Conservation (phyloP, 768 basidiomycete species). For the Agrocybe pediades region DNA sequence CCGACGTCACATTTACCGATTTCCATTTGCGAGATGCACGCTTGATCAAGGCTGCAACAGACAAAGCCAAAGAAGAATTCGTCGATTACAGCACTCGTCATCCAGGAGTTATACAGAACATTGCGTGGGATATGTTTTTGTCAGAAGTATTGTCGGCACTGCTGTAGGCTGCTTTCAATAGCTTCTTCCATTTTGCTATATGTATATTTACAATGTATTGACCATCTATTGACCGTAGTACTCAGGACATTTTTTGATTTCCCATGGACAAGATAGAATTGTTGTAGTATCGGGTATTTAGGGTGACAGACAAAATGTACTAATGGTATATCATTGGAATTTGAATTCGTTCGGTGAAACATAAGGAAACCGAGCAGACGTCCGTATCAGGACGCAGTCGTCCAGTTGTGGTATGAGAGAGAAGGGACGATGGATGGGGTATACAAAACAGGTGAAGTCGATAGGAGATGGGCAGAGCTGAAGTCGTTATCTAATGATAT, state of each 20-base stretch:
- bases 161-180: no score
- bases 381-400: neutral
- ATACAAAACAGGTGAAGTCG: neutral
- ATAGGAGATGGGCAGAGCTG: neutral
- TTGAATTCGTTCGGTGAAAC: no score
- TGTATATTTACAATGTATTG: no score
- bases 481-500: constrained; percentile 4
- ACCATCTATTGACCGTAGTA: no score
- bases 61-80: constrained; percentile 20
- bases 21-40: constrained; percentile 47
- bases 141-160: no score
- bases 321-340: no score
- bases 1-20: constrained; percentile 42
- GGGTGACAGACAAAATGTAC: no score
- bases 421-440: neutral
- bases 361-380: no score
- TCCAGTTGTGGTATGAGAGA: neutral
- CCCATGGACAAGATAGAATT: no score
- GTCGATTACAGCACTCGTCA: constrained; percentile 9
- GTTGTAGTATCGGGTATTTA: no score
- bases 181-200: no score
- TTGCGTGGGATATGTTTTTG: constrained; percentile 22
- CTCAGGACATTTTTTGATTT: no score
- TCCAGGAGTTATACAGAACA: constrained; percentile 16
- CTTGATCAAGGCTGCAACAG: constrained; percentile 32